Conservation (phyloP, 805 yeast genomes). For the Priceomyces melissophilus region DNA sequence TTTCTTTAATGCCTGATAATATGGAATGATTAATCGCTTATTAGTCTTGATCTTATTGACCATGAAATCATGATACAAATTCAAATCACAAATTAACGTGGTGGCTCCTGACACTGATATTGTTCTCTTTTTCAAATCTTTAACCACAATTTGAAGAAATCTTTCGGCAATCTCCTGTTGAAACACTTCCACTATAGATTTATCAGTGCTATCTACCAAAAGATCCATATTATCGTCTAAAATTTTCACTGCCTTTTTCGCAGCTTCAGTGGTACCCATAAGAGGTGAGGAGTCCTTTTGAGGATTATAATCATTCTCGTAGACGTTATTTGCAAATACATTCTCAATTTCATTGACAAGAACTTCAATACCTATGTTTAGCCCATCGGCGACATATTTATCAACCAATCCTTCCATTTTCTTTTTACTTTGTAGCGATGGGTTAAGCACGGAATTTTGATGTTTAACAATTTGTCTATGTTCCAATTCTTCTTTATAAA, state of each 20-base stretch:
- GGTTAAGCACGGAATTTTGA: conserved; percentile 73
- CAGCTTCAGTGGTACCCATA: conserved; percentile 55
- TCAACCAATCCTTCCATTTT: conserved; percentile 79
- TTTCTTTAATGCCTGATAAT: conserved; percentile 75
- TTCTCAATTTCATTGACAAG: conserved; percentile 76
- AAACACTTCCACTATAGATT: conserved; percentile 83
- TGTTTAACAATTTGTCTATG: conserved; percentile 57
- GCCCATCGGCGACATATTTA: conserved; percentile 86
- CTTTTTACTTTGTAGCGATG: conserved; percentile 75
- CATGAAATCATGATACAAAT: conserved; percentile 72
- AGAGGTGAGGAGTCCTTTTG: conserved; percentile 14
- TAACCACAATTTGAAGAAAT: conserved; percentile 71
- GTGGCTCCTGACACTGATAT: conserved; percentile 83
- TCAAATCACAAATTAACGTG: conserved; percentile 75
- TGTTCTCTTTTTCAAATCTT: conserved; percentile 65
- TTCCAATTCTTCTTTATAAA: conserved; percentile 80
- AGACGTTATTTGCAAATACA: conserved; percentile 51
- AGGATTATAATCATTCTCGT: conserved; percentile 64
- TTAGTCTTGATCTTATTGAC: conserved; percentile 44
- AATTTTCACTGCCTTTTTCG: conserved; percentile 56
- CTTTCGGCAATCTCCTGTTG: conserved; percentile 92
- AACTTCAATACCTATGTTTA: conserved; percentile 88
- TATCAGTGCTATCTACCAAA: conserved; percentile 79
- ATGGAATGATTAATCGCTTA: conserved; percentile 67
- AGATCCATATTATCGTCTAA: conserved; percentile 69